phyloP scores from a whole-genome alignment of 352 stramenopile species.

The Elongisporangium prolatum region DNA sequence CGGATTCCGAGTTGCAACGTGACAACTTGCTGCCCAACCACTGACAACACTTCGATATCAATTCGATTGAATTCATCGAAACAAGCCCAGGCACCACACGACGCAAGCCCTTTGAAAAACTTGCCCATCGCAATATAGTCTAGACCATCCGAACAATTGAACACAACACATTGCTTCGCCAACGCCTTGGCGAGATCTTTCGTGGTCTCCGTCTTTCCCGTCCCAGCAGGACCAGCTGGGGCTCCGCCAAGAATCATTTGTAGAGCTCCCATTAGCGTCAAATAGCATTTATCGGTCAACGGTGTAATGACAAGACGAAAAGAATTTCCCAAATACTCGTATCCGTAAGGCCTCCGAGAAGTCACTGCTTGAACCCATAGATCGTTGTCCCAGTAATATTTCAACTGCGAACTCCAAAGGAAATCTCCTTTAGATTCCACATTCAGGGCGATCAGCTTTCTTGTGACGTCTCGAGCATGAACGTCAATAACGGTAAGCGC shows the following conservation, averaged over 20 bases:
- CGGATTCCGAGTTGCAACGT: slow-evolving; percentile 87
- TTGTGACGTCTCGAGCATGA: slow-evolving; percentile 91
- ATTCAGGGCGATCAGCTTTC: slow-evolving; percentile 76
- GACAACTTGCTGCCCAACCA: slow-evolving; percentile 84
- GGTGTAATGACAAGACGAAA: slow-evolving; percentile 94
- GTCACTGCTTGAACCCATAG: slow-evolving; percentile 91
- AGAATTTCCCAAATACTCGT: slow-evolving; percentile 94
- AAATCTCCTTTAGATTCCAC: slow-evolving; percentile 91
- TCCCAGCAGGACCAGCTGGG: slow-evolving; percentile 89
- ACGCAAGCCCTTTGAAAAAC: slow-evolving; percentile 91
- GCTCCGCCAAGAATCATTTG: slow-evolving; percentile 94
- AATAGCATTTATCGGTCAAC: slow-evolving; percentile 95
- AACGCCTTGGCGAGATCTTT: slow-evolving; percentile 93
- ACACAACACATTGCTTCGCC: slow-evolving; percentile 94
- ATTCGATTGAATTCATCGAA: slow-evolving; percentile 98
- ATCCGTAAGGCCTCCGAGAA: slow-evolving; percentile 88
- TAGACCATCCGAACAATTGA: slow-evolving; percentile 94
- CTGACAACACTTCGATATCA: slow-evolving; percentile 90
- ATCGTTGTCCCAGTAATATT: slow-evolving; percentile 93
- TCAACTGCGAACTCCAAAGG: slow-evolving; percentile 92
- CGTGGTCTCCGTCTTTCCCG: slow-evolving; percentile 93
- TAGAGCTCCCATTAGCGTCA: slow-evolving; percentile 93
- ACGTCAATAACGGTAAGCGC: slow-evolving; percentile 95
- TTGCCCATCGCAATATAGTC: slow-evolving; percentile 96
- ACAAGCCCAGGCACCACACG: slow-evolving; percentile 92